Evolutionary conservation across 352 stramenopile genomes (phyloP), one percentile per base, ranked within the genome.

Genomic region (Phytophthora lateralis): DNA sequence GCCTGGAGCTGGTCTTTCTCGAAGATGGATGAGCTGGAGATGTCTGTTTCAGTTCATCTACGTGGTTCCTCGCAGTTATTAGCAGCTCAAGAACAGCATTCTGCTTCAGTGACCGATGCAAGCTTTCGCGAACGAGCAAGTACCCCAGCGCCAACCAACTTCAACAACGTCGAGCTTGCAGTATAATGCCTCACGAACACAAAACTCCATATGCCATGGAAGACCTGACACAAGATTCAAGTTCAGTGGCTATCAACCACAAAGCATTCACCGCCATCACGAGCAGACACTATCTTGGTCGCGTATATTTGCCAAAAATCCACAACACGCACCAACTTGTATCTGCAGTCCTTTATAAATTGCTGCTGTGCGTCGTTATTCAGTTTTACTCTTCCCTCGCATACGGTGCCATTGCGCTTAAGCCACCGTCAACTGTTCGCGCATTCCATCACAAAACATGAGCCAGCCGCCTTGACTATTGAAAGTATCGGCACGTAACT

Each of bases 391-490:
- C 57, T 30, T 76, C 56, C 11, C 60, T 69, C n/a, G 58, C 48
- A 30, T 76, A 75, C 17, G 76, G 75, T 43, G 74, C 57, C 73
- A 88, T 82, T 9, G 76, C 66, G 35, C 71, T 90, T 39, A 92
- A 77, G 21, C 89, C 89, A 17, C 73, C 80, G 72, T 97, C 89
- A 38, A 95, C 78, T 87, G n/a, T 20, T 53, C 17, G 54, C 10
- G 11, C 39, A 63, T 46, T 46, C 6, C 21, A 32, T 51, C 14
- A 14, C n/a, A 70, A 32, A 60, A 61, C 26, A 5, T n/a, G 20
- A 29, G 26, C 20, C n/a, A 51, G 21, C 41, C 34, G n/a, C 35
- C 14, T 42, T 45, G 12, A 35, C 26, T 20, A 8, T 12, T 34
- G 10, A 51, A 30, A 17, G 11, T 4, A 42, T 20, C 32, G 3